Evolutionary conservation across 805 yeast species (phyloP).

Genomic region (Sugiyamaella floridensis): DNA sequence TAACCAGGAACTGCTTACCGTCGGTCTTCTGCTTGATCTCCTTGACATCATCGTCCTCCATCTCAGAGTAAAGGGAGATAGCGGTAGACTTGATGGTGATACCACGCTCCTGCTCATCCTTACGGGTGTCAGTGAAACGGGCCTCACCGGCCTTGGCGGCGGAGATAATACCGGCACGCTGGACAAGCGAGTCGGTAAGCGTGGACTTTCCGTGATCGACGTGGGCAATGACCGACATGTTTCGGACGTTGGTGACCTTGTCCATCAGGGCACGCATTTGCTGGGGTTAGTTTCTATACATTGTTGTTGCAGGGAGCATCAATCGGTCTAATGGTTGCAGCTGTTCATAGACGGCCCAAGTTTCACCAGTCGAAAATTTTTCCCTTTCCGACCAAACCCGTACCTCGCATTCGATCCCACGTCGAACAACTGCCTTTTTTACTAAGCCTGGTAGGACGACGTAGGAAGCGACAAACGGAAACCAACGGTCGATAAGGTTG

Average conservation of each 20-base stretch:
- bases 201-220: constrained; percentile 99
- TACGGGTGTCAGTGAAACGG: constrained; percentile 99
- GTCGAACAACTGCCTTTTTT: neutral
- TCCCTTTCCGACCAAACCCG: neutral
- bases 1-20: constrained; percentile 92
- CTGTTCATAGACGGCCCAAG: too few species aligned
- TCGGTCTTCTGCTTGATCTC: constrained; percentile 84
- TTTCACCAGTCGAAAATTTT: neutral
- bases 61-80: constrained; percentile 87
- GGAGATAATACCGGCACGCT: constrained; percentile 98
- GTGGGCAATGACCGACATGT: constrained; percentile 99
- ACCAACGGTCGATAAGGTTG: too few species aligned
- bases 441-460: neutral
- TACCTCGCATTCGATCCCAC: neutral
- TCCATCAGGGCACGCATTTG: constrained; percentile 99
- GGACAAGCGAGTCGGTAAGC: constrained; percentile 97
- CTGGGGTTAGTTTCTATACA: constrained; percentile 3
- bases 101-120: constrained; percentile 99
- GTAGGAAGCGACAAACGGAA: neutral
- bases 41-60: constrained; percentile 77
- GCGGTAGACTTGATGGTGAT: constrained; percentile 99
- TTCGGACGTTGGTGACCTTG: constrained; percentile 99
- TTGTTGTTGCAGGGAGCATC: too few species aligned
- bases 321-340: too few species aligned
- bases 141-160: constrained; percentile 99